Evolutionary conservation across 139 green algal species (phyloP).

Genomic region (Monoraphidium neglectum): DNA sequence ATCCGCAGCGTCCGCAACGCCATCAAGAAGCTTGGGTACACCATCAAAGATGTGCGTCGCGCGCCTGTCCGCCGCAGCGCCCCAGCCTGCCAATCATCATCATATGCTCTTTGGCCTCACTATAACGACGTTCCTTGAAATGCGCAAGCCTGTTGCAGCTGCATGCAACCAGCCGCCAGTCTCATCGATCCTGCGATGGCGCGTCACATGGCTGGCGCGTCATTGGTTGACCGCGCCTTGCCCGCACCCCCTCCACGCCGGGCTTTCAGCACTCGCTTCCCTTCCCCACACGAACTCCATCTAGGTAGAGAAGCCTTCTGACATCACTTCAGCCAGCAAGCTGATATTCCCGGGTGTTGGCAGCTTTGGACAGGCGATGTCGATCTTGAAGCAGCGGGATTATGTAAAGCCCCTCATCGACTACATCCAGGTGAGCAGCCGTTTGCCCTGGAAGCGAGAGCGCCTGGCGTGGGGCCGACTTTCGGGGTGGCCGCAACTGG

Average conservation of each 20-base stretch:
- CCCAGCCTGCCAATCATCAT: no score
- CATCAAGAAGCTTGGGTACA: constrained; percentile 90
- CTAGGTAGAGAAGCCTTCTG: constrained; percentile 69
- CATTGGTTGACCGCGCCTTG: not conserved
- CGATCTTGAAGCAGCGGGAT: constrained; percentile 64
- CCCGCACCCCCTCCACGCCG: not conserved
- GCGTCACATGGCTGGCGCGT: no score
- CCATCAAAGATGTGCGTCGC: constrained; percentile 83
- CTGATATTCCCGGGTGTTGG: constrained; percentile 98
- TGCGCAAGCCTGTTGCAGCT: no score
- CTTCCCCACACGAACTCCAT: not conserved
- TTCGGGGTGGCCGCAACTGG: no score
- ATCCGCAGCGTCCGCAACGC: constrained; percentile 96
- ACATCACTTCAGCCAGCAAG: constrained; percentile 73
- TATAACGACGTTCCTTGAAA: no score
- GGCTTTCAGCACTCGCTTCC: not conserved
- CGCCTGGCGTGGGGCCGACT: no score
- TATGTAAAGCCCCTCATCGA: constrained; percentile 81
- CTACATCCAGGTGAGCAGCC: constrained; percentile 73
- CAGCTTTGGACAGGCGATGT: constrained; percentile 90
- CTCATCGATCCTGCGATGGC: no score
- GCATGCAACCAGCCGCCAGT: no score
- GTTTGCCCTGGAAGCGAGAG: no score
- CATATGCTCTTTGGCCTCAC: no score
- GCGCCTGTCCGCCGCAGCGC: no score